Evolutionary conservation across 1,284 basidiomycete genomes (phyloP), one percentile per base, ranked within the genome.

Genomic region (Phylloporus gajari): DNA sequence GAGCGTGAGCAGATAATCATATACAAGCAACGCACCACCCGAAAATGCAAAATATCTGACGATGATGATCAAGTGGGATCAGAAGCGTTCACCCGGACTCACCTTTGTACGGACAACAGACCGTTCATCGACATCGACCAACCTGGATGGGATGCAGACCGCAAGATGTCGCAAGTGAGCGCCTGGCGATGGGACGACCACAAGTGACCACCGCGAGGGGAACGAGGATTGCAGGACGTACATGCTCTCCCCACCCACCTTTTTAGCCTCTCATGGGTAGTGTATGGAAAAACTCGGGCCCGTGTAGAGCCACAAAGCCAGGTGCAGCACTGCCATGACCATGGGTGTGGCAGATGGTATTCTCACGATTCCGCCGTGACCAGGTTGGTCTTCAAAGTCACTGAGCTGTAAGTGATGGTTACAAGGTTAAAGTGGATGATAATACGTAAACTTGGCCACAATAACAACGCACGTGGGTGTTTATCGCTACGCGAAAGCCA

Each of bases 1-100:
- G 27, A 74, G 62, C 9, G 73, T 74, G 25, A 74, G 61, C 15
- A 74, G 17, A 48, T 72, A 74, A 59, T 73, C 72, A 32, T 70
- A 70, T 5, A 65, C 9, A 25, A 73, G 61, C 40, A 73, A 44
- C 38, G 51, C 27, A 4, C 32, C 38, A 59, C 67, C 62, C 64
- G 35, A 67, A 35, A 67, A 59, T n/a, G 68, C 58, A 9, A 61
- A 35, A 32, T 40, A 67, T 40, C 68, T n/a, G n/a, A n/a, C n/a
- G n/a, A n/a, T 66, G 63, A 68, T 51, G 27, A 58, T 46, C 44
- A 46, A 46, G 44, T 46, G 5, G 30, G 25, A 40, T 56, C 48
- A 27, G 68, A 56, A 6, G 23, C 17, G n/a, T 25, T 32, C 19
- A 25, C 27, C 30, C 21, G 15, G 32, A 44, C 68, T 48, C 63